A percentile compares a stretch with the other conserved stretches of the same genome.
Evolutionary conservation across 345 rosid genomes (phyloP).

Genomic region (Ceriops decandra): DNA sequence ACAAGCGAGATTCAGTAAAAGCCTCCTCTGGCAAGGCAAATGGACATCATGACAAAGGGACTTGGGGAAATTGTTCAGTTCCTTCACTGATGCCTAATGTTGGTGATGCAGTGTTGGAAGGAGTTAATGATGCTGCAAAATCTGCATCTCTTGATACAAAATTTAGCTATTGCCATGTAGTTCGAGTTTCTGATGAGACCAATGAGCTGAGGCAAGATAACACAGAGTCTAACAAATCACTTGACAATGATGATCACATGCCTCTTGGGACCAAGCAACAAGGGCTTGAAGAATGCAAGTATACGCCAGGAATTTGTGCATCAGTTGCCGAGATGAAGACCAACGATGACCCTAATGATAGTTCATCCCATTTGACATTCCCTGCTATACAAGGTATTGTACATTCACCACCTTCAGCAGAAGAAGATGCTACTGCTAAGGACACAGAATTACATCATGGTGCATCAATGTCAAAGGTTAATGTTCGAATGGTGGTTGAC

Average conservation of each 20-base stretch:
- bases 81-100: conserved; percentile 20
- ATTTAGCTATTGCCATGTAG: conserved; percentile 18
- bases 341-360: conserved; percentile 26
- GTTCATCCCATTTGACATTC: conserved; percentile 39
- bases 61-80: conserved; percentile 11
- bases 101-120: conserved; percentile 14
- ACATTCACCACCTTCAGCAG: conserved; percentile 39
- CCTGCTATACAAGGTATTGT: conserved; percentile 30
- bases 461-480: conserved; percentile 26
- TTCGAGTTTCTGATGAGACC: conserved; percentile 20
- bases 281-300: conserved; percentile 19
- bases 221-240: conserved; percentile 20
- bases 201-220: conserved; percentile 21
- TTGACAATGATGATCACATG: conserved; percentile 24
- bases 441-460: conserved; percentile 19
- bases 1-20: conserved; percentile 29
- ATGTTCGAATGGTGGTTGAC: conserved; percentile 38
- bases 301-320: conserved; percentile 21
- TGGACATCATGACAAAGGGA: conserved; percentile 21
- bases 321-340: conserved; percentile 23
- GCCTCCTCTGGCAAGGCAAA: conserved; percentile 22
- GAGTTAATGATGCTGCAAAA: conserved; percentile 22
- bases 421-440: conserved; percentile 28
- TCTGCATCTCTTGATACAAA: conserved; percentile 16
- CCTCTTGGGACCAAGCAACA: conserved; percentile 25